Evolutionary conservation across 257 asterid species (phyloP), one percentile per base, ranked within the genome.

Genomic region (Solanum megistacrolobum): DNA sequence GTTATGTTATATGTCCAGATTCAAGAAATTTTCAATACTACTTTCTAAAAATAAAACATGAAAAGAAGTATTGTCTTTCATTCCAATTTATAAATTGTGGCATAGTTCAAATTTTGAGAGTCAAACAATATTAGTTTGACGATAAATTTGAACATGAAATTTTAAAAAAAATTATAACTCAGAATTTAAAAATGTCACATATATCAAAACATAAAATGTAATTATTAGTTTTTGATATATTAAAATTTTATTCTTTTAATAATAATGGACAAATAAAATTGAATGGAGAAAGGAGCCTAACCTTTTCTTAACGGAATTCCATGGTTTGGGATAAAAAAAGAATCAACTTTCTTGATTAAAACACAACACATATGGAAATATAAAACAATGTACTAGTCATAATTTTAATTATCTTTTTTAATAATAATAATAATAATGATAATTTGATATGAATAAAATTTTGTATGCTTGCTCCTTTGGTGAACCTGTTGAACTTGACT

Each of bases 251-350:
- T 38, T 38, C 10, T 38, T 38, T 38, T 38, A 38, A 7, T 38
- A 36, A 55, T 58, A 58, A 58, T 55, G 25, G 1, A 58, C 0
- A 62, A 62, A 7, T n/a, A 25, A n/a, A 62, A 62, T 0, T 62
- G 16, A 62, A 62, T 0, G 7, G 7, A n/a, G 16, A 0, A n/a
- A 0, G 5, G 14, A 65, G 32, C 0, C 11, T 65, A 1, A n/a
- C 87, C 79, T 87, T 32, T 66, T 81, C 73, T 87, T 4, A 32
- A 82, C 73, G 83, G 89, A 87, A 87, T 29, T 79, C 86, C 87
- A 88, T 79, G 87, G 89, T 71, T 68, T 86, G 52, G 31, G 89
- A 66, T 88, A 27, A 86, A 48, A 79, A 85, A 58, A 72, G 90
- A 48, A 86, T 79, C 48, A 78, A 69, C 88, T 88, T 88, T 89